Conservation (phyloP, 2,329 filamentous ascomycete species). For the Rasamsonia emersonii region DNA sequence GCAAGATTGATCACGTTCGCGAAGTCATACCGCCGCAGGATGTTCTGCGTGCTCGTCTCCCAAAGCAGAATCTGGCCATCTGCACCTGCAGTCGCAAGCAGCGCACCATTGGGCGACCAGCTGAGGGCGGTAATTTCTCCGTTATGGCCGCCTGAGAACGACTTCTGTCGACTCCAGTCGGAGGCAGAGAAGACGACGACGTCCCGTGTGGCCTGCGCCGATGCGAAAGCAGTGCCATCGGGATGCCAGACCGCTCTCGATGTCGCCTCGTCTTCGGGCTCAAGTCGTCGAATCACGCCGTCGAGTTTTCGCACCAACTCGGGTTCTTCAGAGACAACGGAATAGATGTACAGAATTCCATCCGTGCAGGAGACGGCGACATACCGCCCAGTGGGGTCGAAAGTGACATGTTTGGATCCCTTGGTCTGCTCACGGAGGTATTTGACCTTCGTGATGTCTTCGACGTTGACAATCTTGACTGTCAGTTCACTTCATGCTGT, state of each 20-base stretch:
- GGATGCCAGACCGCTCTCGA: conserved; percentile 83
- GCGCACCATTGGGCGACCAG: conserved; percentile 91
- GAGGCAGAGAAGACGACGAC: conserved; percentile 79
- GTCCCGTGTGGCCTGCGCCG: conserved; percentile 71
- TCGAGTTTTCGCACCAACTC: conserved; percentile 76
- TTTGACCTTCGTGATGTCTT: conserved; percentile 67
- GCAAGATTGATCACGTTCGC: conserved; percentile 74
- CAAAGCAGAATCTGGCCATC: conserved; percentile 55
- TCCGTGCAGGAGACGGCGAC: conserved; percentile 80
- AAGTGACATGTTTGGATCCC: conserved; percentile 84
- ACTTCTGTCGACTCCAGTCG: conserved; percentile 80
- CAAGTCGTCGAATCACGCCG: conserved; percentile 70
- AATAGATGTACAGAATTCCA: conserved; percentile 85
- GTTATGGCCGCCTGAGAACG: conserved; percentile 70
- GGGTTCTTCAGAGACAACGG: conserved; percentile 66
- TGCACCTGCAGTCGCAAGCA: conserved; percentile 59
- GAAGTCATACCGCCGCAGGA: conserved; percentile 70
- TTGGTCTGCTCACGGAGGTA: conserved; percentile 75
- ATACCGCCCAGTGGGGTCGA: conserved; percentile 69
- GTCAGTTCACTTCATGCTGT: conserved; percentile 58
- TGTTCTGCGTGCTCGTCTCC: conserved; percentile 80
- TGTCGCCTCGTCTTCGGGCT: conserved; percentile 67
- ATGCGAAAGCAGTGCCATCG: conserved; percentile 82
- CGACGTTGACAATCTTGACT: conserved; percentile 78
- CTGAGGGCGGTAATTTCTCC: conserved; percentile 77